Base-by-base conservation (phyloP, 2,329 filamentous ascomycete genomes). In the Monilinia polystroma region DNA sequence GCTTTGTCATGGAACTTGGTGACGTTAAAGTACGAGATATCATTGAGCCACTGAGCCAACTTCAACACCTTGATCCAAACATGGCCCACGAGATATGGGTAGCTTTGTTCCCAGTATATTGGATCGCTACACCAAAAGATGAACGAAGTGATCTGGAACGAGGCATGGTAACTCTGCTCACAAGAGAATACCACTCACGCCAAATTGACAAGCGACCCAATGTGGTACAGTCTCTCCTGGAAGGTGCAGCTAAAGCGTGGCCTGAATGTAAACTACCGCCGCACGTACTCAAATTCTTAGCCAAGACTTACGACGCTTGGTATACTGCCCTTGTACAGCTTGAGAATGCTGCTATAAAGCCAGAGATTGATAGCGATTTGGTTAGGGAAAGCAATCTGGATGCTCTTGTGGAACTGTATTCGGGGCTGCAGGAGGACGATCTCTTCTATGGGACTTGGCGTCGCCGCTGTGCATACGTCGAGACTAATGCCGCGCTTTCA, bases 401-500 rank as follows among this genome's bases (percentile, higher is more conserved):
- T 78, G 95, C 95, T 0, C 81, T 99, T n/a, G 88, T 97, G 11
- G 94, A 98, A 75, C 83, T 98, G 3, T 99, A 99, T 75, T 88
- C 93, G 7, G 88, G 89, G 0, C 81, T 99, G 18, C 91, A 96
- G 75, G 96, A 99, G 77, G 93, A 98, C 62, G 95, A 99, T 76
- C 83, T 99, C 58, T 99, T 98, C 78, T 98, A 99, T 71, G 95
- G 95, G 11, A 96, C 93, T 0, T 99, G 95, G 95, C 88, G 95
- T 68, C 88, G 95, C 66, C 89, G 95, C 56, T 97, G 93, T 77
- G 92, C 97, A 72, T 99, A 97, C 75, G 90, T 99, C 7, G 96
- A 99, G 81, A 98, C 93, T 11, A 99, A 99, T 76, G 92, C 95
- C 18, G 95, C 93, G 1, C 82, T 99, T 10, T 99, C 95, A 0